Percentiles rank a stretch among this genome's conserved stretches.
Conservation (phyloP, 106 monocot species). For the Cymbidium sinense region DNA sequence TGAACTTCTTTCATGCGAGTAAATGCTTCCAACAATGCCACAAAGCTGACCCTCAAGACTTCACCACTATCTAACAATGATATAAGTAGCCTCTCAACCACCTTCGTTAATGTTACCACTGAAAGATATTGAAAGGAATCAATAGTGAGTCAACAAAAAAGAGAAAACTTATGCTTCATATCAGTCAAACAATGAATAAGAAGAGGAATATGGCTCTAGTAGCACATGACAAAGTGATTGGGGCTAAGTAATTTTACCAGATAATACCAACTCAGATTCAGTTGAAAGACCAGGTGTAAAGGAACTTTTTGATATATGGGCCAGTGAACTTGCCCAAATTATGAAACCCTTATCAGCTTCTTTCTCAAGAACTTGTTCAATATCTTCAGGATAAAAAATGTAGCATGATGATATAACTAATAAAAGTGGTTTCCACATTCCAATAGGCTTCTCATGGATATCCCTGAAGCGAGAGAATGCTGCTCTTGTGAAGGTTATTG, state of each 20-base stretch:
- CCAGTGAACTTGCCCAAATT: conserved; percentile 44
- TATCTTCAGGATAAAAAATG: conserved; percentile 45
- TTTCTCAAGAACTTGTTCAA: conserved; percentile 40
- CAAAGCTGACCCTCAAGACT: conserved; percentile 38
- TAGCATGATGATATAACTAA: conserved; percentile 70
- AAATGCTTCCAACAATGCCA: conserved; percentile 50
- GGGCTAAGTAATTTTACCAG: conserved; percentile 34
- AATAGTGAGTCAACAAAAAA: not conserved
- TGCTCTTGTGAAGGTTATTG: conserved; percentile 26
- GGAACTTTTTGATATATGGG: conserved; percentile 33
- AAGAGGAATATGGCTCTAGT: not conserved
- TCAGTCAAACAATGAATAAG: not conserved
- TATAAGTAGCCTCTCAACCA: conserved; percentile 39
- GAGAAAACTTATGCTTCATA: not conserved
- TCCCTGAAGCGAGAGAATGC: conserved; percentile 48
- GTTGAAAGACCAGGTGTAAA: conserved; percentile 36
- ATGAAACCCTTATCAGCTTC: conserved; percentile 36
- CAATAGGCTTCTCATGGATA: conserved; percentile 24
- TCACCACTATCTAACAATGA: conserved; percentile 18
- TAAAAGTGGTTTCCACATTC: conserved; percentile 45
- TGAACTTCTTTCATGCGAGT: conserved; percentile 43
- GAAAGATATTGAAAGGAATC: conserved; percentile 16
- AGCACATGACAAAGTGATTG: not conserved
- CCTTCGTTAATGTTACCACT: conserved; percentile 55
- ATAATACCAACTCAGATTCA: conserved; percentile 63